These are phyloP conservation scores for Halteria grandinella DNA, from an alignment of 73 alveolate species.

Conservation along the genomic window DNA sequence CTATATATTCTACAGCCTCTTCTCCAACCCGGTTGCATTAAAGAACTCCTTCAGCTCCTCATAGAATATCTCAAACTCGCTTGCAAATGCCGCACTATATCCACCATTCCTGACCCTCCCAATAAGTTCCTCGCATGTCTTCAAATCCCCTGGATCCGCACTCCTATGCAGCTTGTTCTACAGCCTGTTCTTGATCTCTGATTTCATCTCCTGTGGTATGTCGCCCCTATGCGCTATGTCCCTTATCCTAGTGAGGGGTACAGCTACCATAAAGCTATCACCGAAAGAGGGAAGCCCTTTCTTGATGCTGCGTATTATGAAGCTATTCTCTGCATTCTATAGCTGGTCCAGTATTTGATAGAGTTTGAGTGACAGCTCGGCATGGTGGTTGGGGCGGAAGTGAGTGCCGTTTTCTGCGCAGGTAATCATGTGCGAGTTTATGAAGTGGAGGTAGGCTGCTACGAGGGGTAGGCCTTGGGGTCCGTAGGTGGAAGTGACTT, in stretches of 20 bases:
- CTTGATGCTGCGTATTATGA: constrained; percentile 77
- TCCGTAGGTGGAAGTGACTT: neutral
- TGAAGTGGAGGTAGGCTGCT: constrained; percentile 84
- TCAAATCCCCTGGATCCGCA: constrained; percentile 93
- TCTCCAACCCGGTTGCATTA: constrained; percentile 82
- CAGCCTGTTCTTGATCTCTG: constrained; percentile 85
- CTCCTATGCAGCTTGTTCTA: constrained; percentile 95
- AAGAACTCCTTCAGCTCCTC: constrained; percentile 92
- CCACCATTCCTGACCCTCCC: constrained; percentile 82
- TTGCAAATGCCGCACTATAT: constrained; percentile 84
- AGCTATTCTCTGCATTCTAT: constrained; percentile 70
- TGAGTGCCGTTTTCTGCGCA: constrained; percentile 94
- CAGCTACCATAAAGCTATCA: constrained; percentile 86
- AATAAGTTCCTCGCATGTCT: constrained; percentile 84
- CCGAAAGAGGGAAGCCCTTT: constrained; percentile 89
- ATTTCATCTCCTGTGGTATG: constrained; percentile 87
- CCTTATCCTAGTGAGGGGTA: constrained; percentile 93
- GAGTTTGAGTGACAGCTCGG: constrained; percentile 81
- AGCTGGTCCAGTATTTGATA: constrained; percentile 66
- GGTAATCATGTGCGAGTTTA: constrained; percentile 87
- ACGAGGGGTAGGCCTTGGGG: constrained; percentile 28
- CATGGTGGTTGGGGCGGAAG: constrained; percentile 92
- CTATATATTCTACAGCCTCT: constrained; percentile 53
- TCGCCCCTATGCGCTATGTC: constrained; percentile 97
- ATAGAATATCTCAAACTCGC: constrained; percentile 79